Base-by-base conservation (phyloP, 2,329 filamentous ascomycete genomes). In the Alternaria brassicicola region DNA sequence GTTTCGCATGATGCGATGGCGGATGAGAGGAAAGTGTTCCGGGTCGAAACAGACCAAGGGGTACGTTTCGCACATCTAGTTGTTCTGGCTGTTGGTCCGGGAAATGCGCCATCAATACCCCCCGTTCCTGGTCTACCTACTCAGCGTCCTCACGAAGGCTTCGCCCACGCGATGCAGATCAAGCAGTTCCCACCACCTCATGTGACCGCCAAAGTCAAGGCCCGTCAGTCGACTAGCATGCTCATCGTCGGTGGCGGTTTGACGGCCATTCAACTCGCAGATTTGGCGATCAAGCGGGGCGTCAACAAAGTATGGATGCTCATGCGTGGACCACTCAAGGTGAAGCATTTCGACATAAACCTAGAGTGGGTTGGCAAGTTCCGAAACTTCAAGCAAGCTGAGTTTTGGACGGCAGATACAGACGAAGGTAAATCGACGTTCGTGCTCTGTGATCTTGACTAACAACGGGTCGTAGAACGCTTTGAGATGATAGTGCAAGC, bases 341-440 rank as follows among this genome's bases (percentile, higher is more conserved):
- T 92, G 48, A 94, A 94, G 76, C 88, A 89, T 58, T 94, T 94
- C 64, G 91, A 94, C 66, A 84, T 94, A 23, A 86, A 88, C 55
- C 81, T 94, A 2, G 83, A 85, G 46, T 95, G 91, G 91, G 89
- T 94, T 75, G 89, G 89, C 9, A 94, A 94, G 72, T 94, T 90
- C 75, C 87, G 88, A 55, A 94, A 94, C 72, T 85, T 87, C 52
- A 87, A 91, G 65, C 90, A 93, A 71, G 88, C 90, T 0, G 83
- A 84, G 0, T 95, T 93, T 75, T 93, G 90, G 89, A 86, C 85
- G 6, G 89, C 89, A 3, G 89, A 93, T 65, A 86, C 85, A 6
- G 88, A 92, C 59, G 83, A 87, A 68, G 80, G 81, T 80, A 66
- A 57, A 68, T 55, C 19, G 7, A 47, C 19, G 13, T 7, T 35